These are phyloP conservation scores for Angophora floribunda DNA, from an alignment of 345 rosid species.

Conservation along the genomic window DNA sequence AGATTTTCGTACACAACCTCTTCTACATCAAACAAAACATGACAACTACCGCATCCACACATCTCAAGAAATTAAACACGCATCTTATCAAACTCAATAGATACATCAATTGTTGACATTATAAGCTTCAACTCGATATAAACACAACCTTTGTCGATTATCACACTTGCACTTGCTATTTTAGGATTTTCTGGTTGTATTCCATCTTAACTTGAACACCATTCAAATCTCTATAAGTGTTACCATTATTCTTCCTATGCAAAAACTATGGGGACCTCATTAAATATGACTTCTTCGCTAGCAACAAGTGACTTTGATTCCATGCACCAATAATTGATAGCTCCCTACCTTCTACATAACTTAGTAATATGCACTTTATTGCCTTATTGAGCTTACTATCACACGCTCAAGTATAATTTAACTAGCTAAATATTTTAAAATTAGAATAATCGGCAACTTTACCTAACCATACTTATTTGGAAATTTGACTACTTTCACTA, in stretches of 20 bases:
- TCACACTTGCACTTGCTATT: background rate
- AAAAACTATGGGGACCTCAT: accelerated
- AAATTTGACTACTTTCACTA: background rate
- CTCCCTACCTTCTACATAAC: background rate
- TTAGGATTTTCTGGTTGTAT: background rate
- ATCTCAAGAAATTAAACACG: background rate
- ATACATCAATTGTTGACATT: background rate
- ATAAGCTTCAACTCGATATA: background rate
- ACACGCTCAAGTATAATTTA: background rate
- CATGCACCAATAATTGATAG: background rate
- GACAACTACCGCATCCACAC: background rate
- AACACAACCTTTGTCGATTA: background rate
- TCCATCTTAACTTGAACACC: background rate
- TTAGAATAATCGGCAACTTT: background rate
- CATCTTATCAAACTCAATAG: background rate
- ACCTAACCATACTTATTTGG: background rate
- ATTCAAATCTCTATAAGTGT: background rate
- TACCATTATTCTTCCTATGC: background rate
- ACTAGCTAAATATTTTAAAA: background rate
- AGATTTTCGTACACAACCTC: background rate
- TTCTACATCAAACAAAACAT: background rate
- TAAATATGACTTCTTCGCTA: background rate
- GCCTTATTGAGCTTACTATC: background rate
- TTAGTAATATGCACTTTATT: background rate
- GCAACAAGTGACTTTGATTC: background rate